Evolutionary conservation across 768 basidiomycete species (phyloP).

Genomic region (Auricularia heimuer): DNA sequence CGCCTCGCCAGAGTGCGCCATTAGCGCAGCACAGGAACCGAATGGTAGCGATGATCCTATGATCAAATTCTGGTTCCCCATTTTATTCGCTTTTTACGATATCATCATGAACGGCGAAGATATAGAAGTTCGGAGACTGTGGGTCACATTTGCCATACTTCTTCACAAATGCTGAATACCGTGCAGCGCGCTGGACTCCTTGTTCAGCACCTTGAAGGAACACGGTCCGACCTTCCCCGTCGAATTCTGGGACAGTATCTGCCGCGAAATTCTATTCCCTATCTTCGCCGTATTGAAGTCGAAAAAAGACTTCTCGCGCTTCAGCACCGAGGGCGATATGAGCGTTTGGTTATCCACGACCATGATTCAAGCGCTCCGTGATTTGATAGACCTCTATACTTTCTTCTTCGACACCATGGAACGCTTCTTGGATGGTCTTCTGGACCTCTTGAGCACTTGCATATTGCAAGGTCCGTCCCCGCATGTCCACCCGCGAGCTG

Average conservation of each 20-base stretch:
- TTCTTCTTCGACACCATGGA: conserved; percentile 89
- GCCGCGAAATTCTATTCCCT: conserved; percentile 92
- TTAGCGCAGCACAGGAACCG: conserved; percentile 25
- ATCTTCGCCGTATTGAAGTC: conserved; percentile 95
- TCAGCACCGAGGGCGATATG: conserved; percentile 97
- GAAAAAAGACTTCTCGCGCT: conserved; percentile 83
- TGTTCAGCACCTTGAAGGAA: conserved; percentile 88
- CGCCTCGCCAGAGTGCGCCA: conserved; percentile 58
- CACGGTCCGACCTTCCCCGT: conserved; percentile 77
- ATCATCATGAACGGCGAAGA: conserved; percentile 99
- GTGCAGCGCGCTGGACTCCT: conserved; percentile 84
- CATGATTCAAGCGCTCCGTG: conserved; percentile 94
- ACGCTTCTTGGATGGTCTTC: conserved; percentile 81
- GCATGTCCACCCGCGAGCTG: not conserved
- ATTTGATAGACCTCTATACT: conserved; percentile 92
- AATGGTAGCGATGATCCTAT: conserved; percentile 57
- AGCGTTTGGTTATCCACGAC: conserved; percentile 99
- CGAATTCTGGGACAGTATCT: conserved; percentile 97
- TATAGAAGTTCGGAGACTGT: conserved; percentile 93
- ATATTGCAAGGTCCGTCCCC: conserved; percentile 84
- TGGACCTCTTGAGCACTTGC: conserved; percentile 90
- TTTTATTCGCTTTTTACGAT: conserved; percentile 96
- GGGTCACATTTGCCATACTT: conserved; percentile 25
- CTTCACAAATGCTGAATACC: conserved; percentile 5
- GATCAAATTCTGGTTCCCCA: conserved; percentile 96